Evolutionary conservation across 179 eudicot species (phyloP), one percentile per base, ranked within the genome.

Genomic region (Silene noctiflora): DNA sequence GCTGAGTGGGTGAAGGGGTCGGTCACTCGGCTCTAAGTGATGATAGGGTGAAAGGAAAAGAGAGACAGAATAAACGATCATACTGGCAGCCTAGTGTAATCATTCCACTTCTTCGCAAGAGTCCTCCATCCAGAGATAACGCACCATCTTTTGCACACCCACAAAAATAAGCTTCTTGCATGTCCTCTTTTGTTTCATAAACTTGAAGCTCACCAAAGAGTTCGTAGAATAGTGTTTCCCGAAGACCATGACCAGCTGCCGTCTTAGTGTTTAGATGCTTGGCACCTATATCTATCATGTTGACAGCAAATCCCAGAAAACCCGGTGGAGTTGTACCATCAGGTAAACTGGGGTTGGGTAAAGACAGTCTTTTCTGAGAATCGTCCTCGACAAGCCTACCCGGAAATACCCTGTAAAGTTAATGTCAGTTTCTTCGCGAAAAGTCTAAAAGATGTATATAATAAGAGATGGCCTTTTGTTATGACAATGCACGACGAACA

Each of bases 131-230:
- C 75, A 91, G 75, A 7, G 92, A 90, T 24, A 91, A 67, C 7
- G 97, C 94, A 65, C 86, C 89, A 20, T 76, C 68, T 13, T 51
- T 76, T 53, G 87, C 81, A 76, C 85, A 87, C 24, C 82, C 65
- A 14, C 17, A 63, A 59, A 5, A 33, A 59, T 72, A 72, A 4
- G 91, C 94, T 69, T 6, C 55, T 66, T 70, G 81, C 89, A 91
- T 87, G 73, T 75, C 7, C 19, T 67, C 80, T 75, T 78, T 87
- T 2, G 85, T 80, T 77, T 84, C 74, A 61, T 87, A 91, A 6
- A 91, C 91, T 81, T 91, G 97, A 53, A 87, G 83, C 76, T 90
- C 81, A 2, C 91, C 91, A 72, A 91, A 86, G 25, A 90, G 91
- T 27, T 76, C 75, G 71, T 88, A 86, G 69, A 88, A 87, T 42